A percentile compares a stretch with the other conserved stretches of the same genome.
Conservation (phyloP, 352 stramenopile genomes). For the Pilasporangium apinafurcum region DNA sequence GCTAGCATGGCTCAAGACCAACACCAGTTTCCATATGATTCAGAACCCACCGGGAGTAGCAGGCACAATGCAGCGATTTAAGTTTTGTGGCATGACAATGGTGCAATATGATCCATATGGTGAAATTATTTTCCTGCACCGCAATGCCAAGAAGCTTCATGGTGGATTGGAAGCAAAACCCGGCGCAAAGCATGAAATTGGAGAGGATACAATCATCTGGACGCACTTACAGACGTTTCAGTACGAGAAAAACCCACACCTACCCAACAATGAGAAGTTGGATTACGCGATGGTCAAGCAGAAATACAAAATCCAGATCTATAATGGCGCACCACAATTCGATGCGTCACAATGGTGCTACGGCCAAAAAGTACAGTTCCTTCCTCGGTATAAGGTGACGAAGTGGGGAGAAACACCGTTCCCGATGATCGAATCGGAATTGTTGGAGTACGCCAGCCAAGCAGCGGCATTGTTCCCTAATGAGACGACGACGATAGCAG, state of each 20-base stretch:
- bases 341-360: slow-evolving; percentile 9
- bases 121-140: slow-evolving; percentile 42
- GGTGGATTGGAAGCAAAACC: slow-evolving; percentile 3
- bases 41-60: slow-evolving; percentile 23
- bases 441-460: slow-evolving; percentile 2
- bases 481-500: slow-evolving; percentile 1
- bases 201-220: slow-evolving; percentile 8
- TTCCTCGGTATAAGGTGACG: background rate
- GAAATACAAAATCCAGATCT: slow-evolving; percentile 7
- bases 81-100: slow-evolving; percentile 57
- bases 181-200: no score
- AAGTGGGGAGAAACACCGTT: slow-evolving; percentile 5
- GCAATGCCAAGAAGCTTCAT: slow-evolving; percentile 38
- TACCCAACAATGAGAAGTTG: slow-evolving; percentile 1
- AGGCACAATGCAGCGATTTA: slow-evolving; percentile 19
- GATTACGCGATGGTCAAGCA: slow-evolving; percentile 6
- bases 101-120: slow-evolving; percentile 21
- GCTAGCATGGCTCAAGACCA: slow-evolving; percentile 42
- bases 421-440: background rate
- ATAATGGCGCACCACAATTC: slow-evolving; percentile 11
- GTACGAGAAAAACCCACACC: background rate
- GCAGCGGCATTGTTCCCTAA: slow-evolving; percentile 2
- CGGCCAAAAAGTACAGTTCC: slow-evolving; percentile 1
- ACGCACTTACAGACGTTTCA: slow-evolving; percentile 11
- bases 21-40: slow-evolving; percentile 49